Percentiles rank a stretch among this genome's conserved stretches.
Conservation (phyloP, 2,329 filamentous ascomycete species). For the Diaporthe velutina region DNA sequence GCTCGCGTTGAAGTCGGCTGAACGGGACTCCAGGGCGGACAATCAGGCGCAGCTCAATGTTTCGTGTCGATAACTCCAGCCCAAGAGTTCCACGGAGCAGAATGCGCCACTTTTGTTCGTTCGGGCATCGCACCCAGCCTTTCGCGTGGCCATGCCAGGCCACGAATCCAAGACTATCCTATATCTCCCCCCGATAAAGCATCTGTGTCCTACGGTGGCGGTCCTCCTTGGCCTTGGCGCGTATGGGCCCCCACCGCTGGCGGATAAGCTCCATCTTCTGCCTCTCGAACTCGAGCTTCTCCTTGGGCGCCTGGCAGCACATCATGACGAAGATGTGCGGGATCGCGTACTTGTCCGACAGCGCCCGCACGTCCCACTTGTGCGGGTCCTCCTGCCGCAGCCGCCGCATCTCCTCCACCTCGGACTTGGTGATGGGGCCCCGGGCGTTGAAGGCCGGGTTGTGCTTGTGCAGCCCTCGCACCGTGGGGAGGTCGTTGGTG, state of each 20-base stretch:
- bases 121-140: not conserved
- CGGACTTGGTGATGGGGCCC: conserved; percentile 66
- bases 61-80: too few species aligned
- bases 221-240: conserved; percentile 67
- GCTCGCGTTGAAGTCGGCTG: not conserved
- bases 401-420: conserved; percentile 71
- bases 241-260: conserved; percentile 70
- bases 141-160: not conserved
- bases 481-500: conserved; percentile 36
- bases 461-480: conserved; percentile 21
- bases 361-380: conserved; percentile 65
- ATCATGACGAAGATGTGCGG: conserved; percentile 69
- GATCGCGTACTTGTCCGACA: conserved; percentile 69
- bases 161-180: conserved; percentile 39
- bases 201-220: conserved; percentile 65
- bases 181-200: conserved; percentile 66
- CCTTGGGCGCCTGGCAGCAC: conserved; percentile 62
- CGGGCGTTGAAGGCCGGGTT: conserved; percentile 38
- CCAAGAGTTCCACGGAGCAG: not conserved
- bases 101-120: not conserved
- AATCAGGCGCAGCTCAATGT: not conserved
- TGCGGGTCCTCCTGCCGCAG: conserved; percentile 67
- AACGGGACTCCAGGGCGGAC: not conserved
- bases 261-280: conserved; percentile 61
- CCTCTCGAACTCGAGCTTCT: conserved; percentile 61